Base-by-base conservation (phyloP, 208 protist genomes). In the Strigomonas galati region DNA sequence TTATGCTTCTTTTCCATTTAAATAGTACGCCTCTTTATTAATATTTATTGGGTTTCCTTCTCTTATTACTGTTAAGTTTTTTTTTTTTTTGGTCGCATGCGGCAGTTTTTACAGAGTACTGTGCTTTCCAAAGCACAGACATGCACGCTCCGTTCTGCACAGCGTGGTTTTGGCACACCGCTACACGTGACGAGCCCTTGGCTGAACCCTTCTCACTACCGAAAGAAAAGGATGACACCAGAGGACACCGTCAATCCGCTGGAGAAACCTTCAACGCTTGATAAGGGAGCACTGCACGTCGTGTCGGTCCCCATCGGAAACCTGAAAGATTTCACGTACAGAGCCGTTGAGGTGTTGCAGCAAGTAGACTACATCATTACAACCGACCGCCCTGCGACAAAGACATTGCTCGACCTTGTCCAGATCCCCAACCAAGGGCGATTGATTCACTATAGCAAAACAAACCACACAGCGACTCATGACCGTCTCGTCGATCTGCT, bases 261-360 rank as follows among this genome's bases (percentile, higher is more conserved):
- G 31, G 76, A 86, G 21, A 88, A 87, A 43, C 89, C 91, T 37
- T 77, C 79, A 35, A 79, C 53, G 53, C 84, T 94, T 44, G 91
- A 97, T 66, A 78, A 83, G 43, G 81, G 71, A 23, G 74, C 79
- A 2, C 72, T 97, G 28, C 87, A 97, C 64, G 74, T 97, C 48
- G 91, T 97, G 57, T 90, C 91, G 9, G 82, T 93, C n/a, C 91
- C 91, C 14, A 94, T 97, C 70, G 91, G 91, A 26, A 97, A 97
- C 65, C 60, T 97, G 27, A 97, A 97, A 48, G 91, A 97, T 76
- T 94, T 97, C 76, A 81, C 85, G 24, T 71, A 91, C 35, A 88
- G 91, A 24, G 81, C 87, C 10, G 63, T 97, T 24, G 88, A 97
- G 32, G 80, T 94, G 46, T 78, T 97, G 48, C 76, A 76, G 19